phyloP scores from a whole-genome alignment of 257 asterid genomes.

The Solanum ossicruentum region DNA sequence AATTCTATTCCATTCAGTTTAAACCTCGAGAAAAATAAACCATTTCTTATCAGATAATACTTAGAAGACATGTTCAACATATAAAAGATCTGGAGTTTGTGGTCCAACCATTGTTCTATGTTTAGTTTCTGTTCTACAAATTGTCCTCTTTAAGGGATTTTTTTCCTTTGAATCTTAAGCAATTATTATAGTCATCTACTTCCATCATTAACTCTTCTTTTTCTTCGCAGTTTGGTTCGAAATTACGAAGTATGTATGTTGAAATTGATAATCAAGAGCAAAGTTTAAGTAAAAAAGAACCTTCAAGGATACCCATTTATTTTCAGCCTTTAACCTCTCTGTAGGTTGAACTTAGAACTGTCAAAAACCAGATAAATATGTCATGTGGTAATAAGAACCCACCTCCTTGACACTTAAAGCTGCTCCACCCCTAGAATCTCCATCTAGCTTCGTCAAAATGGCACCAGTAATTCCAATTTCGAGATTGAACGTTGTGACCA shows the following conservation, averaged over 20 bases:
- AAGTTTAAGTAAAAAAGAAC: background rate
- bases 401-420: slow-evolving; percentile 98
- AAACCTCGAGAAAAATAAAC: background rate
- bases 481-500: slow-evolving; percentile 91
- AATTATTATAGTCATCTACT: background rate
- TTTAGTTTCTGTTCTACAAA: background rate
- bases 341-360: background rate
- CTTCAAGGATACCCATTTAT: background rate
- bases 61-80: background rate
- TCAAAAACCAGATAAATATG: background rate
- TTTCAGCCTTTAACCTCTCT: background rate
- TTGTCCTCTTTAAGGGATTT: background rate
- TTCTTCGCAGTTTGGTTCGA: background rate
- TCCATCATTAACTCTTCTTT: background rate
- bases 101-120: background rate
- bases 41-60: background rate
- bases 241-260: background rate
- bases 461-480: slow-evolving; percentile 99
- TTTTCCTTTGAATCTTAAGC: background rate
- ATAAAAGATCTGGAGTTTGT: background rate
- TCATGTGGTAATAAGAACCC: slow-evolving; percentile 4
- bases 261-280: background rate
- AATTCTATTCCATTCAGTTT: background rate
- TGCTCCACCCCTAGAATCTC: slow-evolving; percentile 99
- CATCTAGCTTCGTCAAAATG: slow-evolving; percentile 90